A percentile compares a stretch with the other conserved stretches of the same genome.
These are phyloP conservation scores for Spathaspora passalidarum DNA, from an alignment of 805 yeast species.

Conservation along the genomic window DNA sequence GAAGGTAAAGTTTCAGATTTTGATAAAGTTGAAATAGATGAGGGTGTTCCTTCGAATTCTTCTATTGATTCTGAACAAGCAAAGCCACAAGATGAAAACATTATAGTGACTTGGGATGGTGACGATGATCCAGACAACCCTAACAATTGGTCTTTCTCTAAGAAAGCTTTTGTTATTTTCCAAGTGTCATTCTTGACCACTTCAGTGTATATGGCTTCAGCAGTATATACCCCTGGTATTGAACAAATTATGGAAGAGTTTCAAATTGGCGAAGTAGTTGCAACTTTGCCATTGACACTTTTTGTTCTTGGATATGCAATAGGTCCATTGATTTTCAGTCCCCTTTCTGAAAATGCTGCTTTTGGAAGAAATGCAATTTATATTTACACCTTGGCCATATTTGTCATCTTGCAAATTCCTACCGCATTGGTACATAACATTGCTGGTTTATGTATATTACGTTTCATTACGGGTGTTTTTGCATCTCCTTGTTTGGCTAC, in stretches of 20 bases:
- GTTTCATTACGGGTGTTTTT: conserved; percentile 53
- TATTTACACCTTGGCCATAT: conserved; percentile 43
- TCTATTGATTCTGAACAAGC: not conserved
- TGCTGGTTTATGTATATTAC: conserved; percentile 47
- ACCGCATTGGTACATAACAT: conserved; percentile 50
- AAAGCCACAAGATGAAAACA: conserved; percentile 2
- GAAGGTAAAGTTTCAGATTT: conserved; percentile 3
- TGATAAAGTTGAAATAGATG: conserved; percentile 2
- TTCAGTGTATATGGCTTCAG: conserved; percentile 55
- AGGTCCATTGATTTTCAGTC: conserved; percentile 59
- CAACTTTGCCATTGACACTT: conserved; percentile 49
- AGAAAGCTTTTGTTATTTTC: conserved; percentile 35
- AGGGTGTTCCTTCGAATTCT: not conserved
- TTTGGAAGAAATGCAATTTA: conserved; percentile 55
- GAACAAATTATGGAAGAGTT: conserved; percentile 44
- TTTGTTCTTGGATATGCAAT: conserved; percentile 61
- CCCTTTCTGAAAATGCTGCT: conserved; percentile 53
- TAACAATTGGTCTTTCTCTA: conserved; percentile 47
- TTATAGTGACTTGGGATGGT: conserved; percentile 30
- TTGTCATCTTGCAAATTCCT: conserved; percentile 53
- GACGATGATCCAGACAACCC: conserved; percentile 57
- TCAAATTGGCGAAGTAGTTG: conserved; percentile 39
- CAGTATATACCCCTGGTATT: conserved; percentile 53
- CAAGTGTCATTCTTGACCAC: conserved; percentile 46
- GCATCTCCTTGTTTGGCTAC: conserved; percentile 57